A percentile compares a stretch with the other conserved stretches of the same genome.
Evolutionary conservation across 1,284 basidiomycete species (phyloP).

Genomic region (Puccinia brachypodii): DNA sequence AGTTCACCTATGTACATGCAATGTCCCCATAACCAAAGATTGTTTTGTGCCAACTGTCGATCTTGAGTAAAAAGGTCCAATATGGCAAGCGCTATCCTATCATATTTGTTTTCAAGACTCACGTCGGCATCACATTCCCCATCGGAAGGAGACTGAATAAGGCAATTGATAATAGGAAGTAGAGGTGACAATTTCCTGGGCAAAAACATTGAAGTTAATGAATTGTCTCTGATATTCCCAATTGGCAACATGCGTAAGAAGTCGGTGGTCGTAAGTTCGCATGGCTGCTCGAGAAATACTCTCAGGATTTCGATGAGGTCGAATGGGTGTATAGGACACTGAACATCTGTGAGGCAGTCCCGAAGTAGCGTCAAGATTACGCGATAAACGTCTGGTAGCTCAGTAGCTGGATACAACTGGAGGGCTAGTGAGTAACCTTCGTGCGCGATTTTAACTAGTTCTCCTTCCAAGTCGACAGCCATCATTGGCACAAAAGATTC

Average conservation of each 20-base stretch:
- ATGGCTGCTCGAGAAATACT: background rate
- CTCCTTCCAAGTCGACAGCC: background rate
- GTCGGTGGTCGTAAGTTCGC: background rate
- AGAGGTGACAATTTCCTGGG: constrained; percentile 47
- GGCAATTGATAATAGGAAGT: constrained; percentile 53
- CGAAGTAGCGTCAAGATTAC: constrained; percentile 26
- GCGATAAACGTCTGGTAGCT: background rate
- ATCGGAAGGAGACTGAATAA: constrained; percentile 59
- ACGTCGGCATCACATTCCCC: constrained; percentile 42
- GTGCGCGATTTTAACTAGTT: constrained; percentile 19
- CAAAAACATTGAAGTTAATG: constrained; percentile 11
- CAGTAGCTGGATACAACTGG: background rate
- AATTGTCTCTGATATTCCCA: constrained; percentile 14
- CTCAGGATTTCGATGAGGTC: constrained; percentile 22
- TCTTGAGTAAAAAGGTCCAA: constrained; percentile 67
- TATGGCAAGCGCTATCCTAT: constrained; percentile 66
- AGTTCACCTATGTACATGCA: constrained; percentile 57
- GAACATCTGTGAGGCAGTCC: constrained; percentile 27
- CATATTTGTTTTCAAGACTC: constrained; percentile 64
- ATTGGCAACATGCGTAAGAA: constrained; percentile 23
- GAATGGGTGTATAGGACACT: constrained; percentile 39
- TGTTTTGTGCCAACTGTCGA: constrained; percentile 64
- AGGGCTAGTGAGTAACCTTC: background rate
- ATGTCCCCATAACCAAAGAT: constrained; percentile 63
- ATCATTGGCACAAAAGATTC: constrained; percentile 15